These are phyloP conservation scores for Petrea volubilis DNA, from an alignment of 257 asterid species.

Conservation along the genomic window DNA sequence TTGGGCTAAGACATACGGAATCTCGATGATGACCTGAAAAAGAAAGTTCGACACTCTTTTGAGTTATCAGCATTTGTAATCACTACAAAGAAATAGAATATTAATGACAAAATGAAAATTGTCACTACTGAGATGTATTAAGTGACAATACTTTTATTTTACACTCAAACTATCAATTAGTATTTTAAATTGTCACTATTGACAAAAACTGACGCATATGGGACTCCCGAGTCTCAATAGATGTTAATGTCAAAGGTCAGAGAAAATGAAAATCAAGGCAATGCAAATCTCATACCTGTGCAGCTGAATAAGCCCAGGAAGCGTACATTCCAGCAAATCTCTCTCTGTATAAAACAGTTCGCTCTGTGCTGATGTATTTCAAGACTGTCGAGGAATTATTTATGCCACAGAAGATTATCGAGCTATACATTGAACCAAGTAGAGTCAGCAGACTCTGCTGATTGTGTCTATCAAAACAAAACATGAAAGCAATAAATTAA, in stretches of 20 bases:
- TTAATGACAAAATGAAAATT: no score
- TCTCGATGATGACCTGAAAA: conserved; percentile 41
- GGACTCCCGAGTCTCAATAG: no score
- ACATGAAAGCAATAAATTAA: neutral
- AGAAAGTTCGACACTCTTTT: neutral
- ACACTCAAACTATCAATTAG: no score
- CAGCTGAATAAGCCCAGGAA: conserved; percentile 46
- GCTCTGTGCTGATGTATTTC: conserved; percentile 40
- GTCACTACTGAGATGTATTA: no score
- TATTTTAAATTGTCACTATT: no score
- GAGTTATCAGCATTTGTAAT: no score
- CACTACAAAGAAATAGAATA: no score
- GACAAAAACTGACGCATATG: no score
- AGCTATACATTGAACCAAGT: conserved; percentile 35
- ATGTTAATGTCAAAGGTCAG: neutral
- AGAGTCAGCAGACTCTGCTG: conserved; percentile 42
- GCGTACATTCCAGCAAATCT: conserved; percentile 53
- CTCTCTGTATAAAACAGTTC: conserved; percentile 44
- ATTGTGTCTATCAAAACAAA: conserved; percentile 23
- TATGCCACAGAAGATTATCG: conserved; percentile 39
- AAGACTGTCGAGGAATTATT: conserved; percentile 36
- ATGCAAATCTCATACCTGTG: conserved; percentile 31
- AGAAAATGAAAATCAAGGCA: neutral
- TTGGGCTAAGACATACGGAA: conserved; percentile 38
- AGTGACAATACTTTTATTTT: no score